Evolutionary conservation across 1,284 basidiomycete species (phyloP), one percentile per base, ranked within the genome.

Genomic region (Ceratobasidium sp.): DNA sequence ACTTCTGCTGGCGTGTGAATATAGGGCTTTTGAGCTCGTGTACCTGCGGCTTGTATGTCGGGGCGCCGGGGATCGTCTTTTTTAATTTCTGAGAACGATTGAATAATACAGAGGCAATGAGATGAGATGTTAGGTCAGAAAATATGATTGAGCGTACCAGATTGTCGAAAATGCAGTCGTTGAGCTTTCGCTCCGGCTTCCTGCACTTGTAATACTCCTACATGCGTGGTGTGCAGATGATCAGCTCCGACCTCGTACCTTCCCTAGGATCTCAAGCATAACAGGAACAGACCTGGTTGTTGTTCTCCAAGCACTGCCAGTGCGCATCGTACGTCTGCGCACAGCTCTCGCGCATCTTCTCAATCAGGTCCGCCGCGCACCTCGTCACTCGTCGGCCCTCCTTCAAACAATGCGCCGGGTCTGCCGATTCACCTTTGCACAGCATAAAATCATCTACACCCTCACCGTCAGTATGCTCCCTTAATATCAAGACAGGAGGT

Each of bases 91-190:
- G 77, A 5, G 62, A 16, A 41, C n/a, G n/a, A n/a, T n/a, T n/a
- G n/a, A 69, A 32, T 18, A 23, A 69, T 38, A 64, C 26, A 43
- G n/a, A 72, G n/a, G 18, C n/a, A 62, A 28, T 41, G 47, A 16
- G 73, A 28, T 23, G 62, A 14, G 44, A 28, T 62, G 58, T 46
- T 7, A 66, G 8, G 13, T n/a, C 28, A 32, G n/a, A n/a, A 14
- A n/a, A 61, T 18, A 35, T 62, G 26, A 49, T 6, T 38, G 38
- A 52, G 85, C 91, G 77, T 76, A 95, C 94, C 76, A 99, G 87
- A 82, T 98, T 98, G 83, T 97, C 92, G 79, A 98, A 97, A 84
- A 98, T 94, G 84, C 98, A 99, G 76, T 91, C 85, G 86, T 99
- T 99, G 72, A 99, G 87, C 72, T 89, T 83, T 77, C 91, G 90